Evolutionary conservation across 1,139 yeast species (phyloP), one percentile per base, ranked within the genome.

Genomic region (Geotrichum restrictum): DNA sequence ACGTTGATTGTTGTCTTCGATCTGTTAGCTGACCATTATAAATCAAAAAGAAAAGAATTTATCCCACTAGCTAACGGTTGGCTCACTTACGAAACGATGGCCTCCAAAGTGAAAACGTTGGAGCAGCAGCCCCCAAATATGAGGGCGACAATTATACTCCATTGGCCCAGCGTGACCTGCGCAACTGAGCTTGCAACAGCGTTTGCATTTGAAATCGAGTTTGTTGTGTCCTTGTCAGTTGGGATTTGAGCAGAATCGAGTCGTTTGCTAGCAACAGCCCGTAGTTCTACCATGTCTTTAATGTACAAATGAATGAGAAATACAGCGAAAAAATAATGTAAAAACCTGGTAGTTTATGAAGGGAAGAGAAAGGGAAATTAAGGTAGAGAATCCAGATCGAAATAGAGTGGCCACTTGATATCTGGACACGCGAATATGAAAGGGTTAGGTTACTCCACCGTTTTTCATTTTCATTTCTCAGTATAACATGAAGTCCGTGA

Each of bases 101-200:
- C 67, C 63, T 85, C 93, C 45, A 85, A 68, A 0, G 84, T 74
- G 57, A 80, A 73, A 33, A 83, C 91, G 65, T 83, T 85, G 29
- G 81, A 72, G 62, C 93, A 85, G 62, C 93, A 85, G 1, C 93
- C 89, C 0, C 88, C 86, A 62, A 83, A 81, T 19, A 83, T 80
- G 47, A 79, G 74, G 5, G 63, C 64, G 16, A 70, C 34, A 22
- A 64, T 60, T 2, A 57, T 44, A 7, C 55, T 40, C 62, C 63
- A 58, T 22, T 62, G 62, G 29, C 58, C 53, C 3, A 52, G 36
- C 13, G 56, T 49, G 19, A 52, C 48, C 40, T 54, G 54, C 3
- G 36, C 34, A 7, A 49, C 43, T n/a, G 53, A 45, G 36, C 31
- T 31, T 22, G 49, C 44, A 3, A 41, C 34, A 6, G 41, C 3